These are phyloP conservation scores for Tulasnella sp. DNA, from an alignment of 768 basidiomycete species.

Conservation along the genomic window DNA sequence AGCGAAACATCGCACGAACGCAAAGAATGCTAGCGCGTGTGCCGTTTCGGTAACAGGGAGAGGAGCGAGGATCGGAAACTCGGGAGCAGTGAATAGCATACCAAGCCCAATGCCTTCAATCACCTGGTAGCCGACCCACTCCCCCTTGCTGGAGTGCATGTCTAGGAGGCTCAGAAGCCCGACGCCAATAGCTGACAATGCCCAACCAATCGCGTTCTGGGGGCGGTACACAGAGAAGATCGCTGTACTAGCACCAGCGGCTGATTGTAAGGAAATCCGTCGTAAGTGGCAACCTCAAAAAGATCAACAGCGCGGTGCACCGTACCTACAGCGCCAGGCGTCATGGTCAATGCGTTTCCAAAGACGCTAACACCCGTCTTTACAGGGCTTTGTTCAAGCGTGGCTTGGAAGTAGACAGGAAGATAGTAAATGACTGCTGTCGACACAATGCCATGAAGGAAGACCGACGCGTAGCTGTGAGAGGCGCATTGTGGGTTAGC, in stretches of 20 bases:
- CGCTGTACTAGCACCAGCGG: slow-evolving; percentile 48
- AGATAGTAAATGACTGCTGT: slow-evolving; percentile 37
- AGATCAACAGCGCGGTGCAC: neutral
- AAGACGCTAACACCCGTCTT: slow-evolving; percentile 49
- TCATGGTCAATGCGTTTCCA: slow-evolving; percentile 47
- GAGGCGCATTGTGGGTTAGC: neutral
- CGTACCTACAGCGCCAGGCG: slow-evolving; percentile 46
- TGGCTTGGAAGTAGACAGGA: slow-evolving; percentile 45
- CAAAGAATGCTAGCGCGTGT: slow-evolving; percentile 37
- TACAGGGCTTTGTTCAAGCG: slow-evolving; percentile 47
- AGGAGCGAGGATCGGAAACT: slow-evolving; percentile 44
- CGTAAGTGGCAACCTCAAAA: neutral
- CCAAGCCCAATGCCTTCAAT: slow-evolving; percentile 34
- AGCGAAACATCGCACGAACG: slow-evolving; percentile 41
- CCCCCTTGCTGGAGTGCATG: neutral
- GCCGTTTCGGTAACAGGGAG: slow-evolving; percentile 36
- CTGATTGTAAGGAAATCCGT: neutral
- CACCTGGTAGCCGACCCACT: slow-evolving; percentile 28
- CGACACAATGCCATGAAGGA: too few species aligned
- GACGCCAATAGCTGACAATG: slow-evolving; percentile 44
- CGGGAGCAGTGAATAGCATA: slow-evolving; percentile 34
- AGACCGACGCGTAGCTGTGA: too few species aligned
- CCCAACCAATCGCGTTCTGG: slow-evolving; percentile 48
- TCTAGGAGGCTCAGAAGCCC: slow-evolving; percentile 44
- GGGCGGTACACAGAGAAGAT: slow-evolving; percentile 47